Percentiles rank a stretch among this genome's conserved stretches.
phyloP scores from a whole-genome alignment of 306 rosid genomes.

The Adenanthera pavonina region DNA sequence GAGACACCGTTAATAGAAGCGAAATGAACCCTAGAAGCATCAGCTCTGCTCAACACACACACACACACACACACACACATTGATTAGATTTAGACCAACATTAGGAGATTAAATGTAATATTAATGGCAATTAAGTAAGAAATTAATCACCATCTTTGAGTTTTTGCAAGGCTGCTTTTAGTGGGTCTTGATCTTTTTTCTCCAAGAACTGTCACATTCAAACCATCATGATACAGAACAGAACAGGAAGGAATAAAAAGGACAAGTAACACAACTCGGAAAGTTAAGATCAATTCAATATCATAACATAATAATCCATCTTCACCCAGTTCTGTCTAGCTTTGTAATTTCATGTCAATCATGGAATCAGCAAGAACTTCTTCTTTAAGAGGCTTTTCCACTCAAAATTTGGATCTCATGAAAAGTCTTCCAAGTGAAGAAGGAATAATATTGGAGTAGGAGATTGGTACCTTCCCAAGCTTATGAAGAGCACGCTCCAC shows the following conservation, averaged over 20 bases:
- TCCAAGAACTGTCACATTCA: slow-evolving; percentile 56
- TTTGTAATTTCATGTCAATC: background rate
- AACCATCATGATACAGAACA: slow-evolving; percentile 26
- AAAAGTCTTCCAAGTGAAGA: background rate
- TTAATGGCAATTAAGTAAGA: background rate
- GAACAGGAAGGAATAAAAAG: background rate
- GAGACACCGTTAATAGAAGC: slow-evolving; percentile 75
- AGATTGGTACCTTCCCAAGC: slow-evolving; percentile 70
- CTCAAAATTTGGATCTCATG: background rate
- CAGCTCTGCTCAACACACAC: slow-evolving; percentile 62
- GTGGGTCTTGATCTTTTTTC: slow-evolving; percentile 46
- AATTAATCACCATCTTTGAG: slow-evolving; percentile 70
- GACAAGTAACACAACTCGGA: background rate
- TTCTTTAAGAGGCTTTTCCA: background rate
- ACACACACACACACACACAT: slow-evolving; percentile 26
- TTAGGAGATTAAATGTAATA: no score
- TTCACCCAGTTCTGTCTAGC: background rate
- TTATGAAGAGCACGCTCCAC: slow-evolving; percentile 77
- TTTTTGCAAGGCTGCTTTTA: slow-evolving; percentile 66
- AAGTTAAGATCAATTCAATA: background rate
- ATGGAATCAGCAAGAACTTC: background rate
- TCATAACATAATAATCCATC: background rate
- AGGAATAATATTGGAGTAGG: background rate
- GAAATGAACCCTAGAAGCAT: slow-evolving; percentile 97
- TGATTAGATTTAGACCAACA: slow-evolving; percentile 21